Evolutionary conservation across 306 rosid species (phyloP).

Genomic region (Vicia sativa): DNA sequence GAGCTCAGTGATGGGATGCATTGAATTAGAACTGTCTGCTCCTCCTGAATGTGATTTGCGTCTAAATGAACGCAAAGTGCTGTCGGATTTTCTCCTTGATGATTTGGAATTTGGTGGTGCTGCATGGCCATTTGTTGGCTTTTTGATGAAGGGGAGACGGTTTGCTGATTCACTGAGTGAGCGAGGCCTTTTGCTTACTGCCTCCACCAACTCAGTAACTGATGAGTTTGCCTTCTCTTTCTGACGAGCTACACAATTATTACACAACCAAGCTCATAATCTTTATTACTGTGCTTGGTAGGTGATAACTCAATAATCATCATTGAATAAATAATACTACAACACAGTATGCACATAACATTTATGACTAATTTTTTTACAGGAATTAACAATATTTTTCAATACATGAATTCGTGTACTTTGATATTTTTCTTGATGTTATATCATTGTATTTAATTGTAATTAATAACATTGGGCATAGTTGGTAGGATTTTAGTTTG

Average conservation of each 20-base stretch:
- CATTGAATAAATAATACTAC: too few relatives aligned
- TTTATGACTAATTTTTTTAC: too few relatives aligned
- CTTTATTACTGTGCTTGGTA: neutral
- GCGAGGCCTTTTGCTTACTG: conserved; percentile 72
- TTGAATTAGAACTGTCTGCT: conserved; percentile 35
- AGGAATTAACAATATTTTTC: too few relatives aligned
- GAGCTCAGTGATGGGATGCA: conserved; percentile 65
- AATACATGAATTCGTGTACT: too few relatives aligned
- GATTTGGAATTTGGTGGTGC: neutral
- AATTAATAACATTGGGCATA: too few relatives aligned
- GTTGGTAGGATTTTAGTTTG: too few relatives aligned
- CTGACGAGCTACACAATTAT: conserved; percentile 70
- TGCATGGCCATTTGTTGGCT: conserved; percentile 44
- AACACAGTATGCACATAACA: too few relatives aligned
- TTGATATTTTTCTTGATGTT: too few relatives aligned
- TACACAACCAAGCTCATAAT: neutral
- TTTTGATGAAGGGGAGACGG: conserved; percentile 61
- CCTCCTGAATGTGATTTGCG: conserved; percentile 52
- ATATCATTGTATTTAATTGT: too few relatives aligned
- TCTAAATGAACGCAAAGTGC: conserved; percentile 46
- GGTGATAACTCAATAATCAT: too few relatives aligned
- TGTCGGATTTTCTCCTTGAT: conserved; percentile 66
- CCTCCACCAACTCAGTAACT: conserved; percentile 70
- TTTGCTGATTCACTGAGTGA: conserved; percentile 74
- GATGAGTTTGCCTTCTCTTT: conserved; percentile 73